A percentile compares a stretch with the other conserved stretches of the same genome.
Evolutionary conservation across 495 filamentous ascomycete species (phyloP).

Genomic region (Tuber brumale): DNA sequence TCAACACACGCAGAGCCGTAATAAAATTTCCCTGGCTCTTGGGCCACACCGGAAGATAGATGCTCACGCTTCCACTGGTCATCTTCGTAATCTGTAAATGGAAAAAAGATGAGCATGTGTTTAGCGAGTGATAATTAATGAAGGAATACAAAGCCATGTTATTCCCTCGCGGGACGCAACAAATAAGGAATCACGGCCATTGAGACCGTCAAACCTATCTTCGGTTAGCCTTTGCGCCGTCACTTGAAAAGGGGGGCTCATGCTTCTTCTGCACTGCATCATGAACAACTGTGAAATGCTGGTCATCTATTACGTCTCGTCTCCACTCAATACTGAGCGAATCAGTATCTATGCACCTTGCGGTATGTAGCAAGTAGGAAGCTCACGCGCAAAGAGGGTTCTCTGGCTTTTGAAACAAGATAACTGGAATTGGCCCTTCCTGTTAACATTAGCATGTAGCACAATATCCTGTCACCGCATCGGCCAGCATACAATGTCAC

Average conservation of each 20-base stretch:
- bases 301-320: constrained; percentile 30
- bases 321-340: constrained; percentile 27
- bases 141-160: constrained; percentile 27
- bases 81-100: constrained; percentile 13
- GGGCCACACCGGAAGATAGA: constrained; percentile 6
- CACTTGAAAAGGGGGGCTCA: neutral
- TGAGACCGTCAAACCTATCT: constrained; percentile 24
- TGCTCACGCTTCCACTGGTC: constrained; percentile 11
- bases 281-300: constrained; percentile 32
- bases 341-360: neutral
- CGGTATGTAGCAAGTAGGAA: neutral
- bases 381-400: constrained; percentile 24
- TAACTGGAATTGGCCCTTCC: constrained; percentile 25
- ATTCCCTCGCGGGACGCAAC: constrained; percentile 35
- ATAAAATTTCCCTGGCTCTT: constrained; percentile 15
- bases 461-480: neutral
- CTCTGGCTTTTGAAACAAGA: constrained; percentile 31
- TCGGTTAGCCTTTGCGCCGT: neutral
- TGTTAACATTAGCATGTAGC: neutral
- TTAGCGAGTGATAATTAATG: neutral
- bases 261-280: constrained; percentile 21
- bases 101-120: neutral
- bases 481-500: constrained; percentile 7
- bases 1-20: constrained; percentile 33
- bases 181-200: constrained; percentile 32